Conservation (phyloP, 257 asterid species). For the Salvia miltiorrhiza region DNA sequence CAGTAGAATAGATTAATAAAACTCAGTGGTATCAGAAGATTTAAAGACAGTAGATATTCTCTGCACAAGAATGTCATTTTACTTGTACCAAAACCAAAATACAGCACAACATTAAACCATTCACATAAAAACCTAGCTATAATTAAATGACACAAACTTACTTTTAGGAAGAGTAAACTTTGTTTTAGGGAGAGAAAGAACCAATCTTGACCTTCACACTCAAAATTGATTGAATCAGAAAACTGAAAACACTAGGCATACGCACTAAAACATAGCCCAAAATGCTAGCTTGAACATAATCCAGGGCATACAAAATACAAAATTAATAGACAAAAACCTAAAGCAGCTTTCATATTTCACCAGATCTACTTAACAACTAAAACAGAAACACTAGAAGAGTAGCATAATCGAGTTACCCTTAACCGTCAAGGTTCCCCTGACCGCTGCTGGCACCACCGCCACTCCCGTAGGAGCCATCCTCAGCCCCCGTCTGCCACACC, state of each 20-base stretch:
- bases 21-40: not conserved
- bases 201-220: not conserved
- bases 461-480: constrained; percentile 57
- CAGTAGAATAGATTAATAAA: not conserved
- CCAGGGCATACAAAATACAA: no score
- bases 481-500: constrained; percentile 64
- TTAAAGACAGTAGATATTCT: no score
- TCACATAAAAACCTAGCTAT: not conserved
- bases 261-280: not conserved
- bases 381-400: not conserved
- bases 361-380: constrained; percentile 19
- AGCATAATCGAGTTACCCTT: constrained; percentile 42
- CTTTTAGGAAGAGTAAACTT: not conserved
- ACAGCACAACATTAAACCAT: not conserved
- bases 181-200: not conserved
- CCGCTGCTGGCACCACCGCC: constrained; percentile 48
- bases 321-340: not conserved
- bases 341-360: not conserved
- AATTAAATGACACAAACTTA: not conserved
- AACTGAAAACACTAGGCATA: no score
- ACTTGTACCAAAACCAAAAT: not conserved
- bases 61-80: not conserved
- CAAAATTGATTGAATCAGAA: no score
- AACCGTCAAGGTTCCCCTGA: constrained; percentile 66
- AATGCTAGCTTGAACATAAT: not conserved